phyloP scores from a whole-genome alignment of 2,329 filamentous ascomycete genomes.

The Beauveria rudraprayagi region DNA sequence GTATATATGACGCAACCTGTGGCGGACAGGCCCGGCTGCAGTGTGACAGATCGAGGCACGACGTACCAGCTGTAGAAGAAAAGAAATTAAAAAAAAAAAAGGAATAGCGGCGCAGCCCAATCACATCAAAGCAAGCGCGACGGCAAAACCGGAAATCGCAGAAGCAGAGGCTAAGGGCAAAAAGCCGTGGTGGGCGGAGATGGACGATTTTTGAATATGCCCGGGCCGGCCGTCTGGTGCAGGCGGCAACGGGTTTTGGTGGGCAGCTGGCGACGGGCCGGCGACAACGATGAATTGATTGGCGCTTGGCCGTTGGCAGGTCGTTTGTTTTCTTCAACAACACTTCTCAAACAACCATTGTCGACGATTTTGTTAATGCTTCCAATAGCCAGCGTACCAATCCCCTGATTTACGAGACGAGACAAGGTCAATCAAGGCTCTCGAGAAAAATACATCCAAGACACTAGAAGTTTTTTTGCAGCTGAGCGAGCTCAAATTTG shows the following conservation, averaged over 20 bases:
- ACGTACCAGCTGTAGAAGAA: not conserved
- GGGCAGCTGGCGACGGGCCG: conserved; percentile 9
- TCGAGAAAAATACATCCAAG: not conserved
- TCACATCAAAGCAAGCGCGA: not conserved
- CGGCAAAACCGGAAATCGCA: not conserved
- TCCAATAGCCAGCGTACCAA: not conserved
- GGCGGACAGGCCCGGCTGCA: not conserved
- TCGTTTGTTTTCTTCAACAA: not conserved
- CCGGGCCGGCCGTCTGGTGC: not conserved
- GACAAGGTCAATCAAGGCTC: not conserved
- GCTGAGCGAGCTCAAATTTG: conserved; percentile 1
- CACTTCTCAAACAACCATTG: not conserved
- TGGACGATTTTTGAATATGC: conserved; percentile 1
- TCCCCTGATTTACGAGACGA: not conserved
- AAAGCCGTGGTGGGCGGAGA: conserved; percentile 6
- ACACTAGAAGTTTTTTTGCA: not conserved
- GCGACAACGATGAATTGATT: not conserved
- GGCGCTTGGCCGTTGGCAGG: not conserved
- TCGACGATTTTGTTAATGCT: not conserved
- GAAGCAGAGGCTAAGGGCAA: not conserved
- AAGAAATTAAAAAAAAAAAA: not conserved
- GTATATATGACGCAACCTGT: conserved; percentile 11
- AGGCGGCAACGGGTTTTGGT: not conserved
- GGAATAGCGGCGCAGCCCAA: not conserved
- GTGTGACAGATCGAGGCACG: not conserved